Base-by-base conservation (phyloP, 2,329 filamentous ascomycete genomes). In the Harringtonia lauricola region DNA sequence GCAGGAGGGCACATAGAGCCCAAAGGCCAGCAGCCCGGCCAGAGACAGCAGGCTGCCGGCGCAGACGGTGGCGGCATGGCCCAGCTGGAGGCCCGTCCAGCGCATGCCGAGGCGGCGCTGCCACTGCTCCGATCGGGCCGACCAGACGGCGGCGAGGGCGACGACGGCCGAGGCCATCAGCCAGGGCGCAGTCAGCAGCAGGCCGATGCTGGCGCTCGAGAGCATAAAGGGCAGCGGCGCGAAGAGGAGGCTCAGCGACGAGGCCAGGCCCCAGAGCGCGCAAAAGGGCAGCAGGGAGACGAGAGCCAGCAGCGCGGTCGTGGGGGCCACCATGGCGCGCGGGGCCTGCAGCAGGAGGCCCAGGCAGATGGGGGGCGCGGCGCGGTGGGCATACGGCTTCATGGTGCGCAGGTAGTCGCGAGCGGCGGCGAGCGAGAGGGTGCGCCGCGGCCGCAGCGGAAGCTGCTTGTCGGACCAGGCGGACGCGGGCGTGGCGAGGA, bases 271-370 rank as follows among this genome's bases (percentile, higher is more conserved):
- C 66, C 72, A 74, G 10, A 76, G 61, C 0, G 64, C 55, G 12
- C 64, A 62, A 36, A 63, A 57, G 0, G 73, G 68, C 1, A 76
- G 58, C 21, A 68, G 24, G 0, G 70, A 64, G 2, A 67, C 57
- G 6, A 66, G 44, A 21, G 68, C 64, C 14, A 73, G 60, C 2
- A 77, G 59, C 14, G 63, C 42, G 0, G 69, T 69, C 1, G 70
- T 72, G 2, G 74, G 74, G 1, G 74, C 68, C 14, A 62, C 49
- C 41, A 72, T 56, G 8, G 71, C 70, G 7, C 70, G 64, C 0
- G 70, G 62, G 0, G 62, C 63, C 43, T 74, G 68, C n/a, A 71
- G 55, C 15, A 68, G 53, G 2, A 59, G 54, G 0, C 51, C 40
- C 3, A 54, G 17, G 45, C 61, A 54, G 29, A 59, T 46, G 8